Base-by-base conservation (phyloP, 148 eudicot species). In the Camellia lanceoleosa region DNA sequence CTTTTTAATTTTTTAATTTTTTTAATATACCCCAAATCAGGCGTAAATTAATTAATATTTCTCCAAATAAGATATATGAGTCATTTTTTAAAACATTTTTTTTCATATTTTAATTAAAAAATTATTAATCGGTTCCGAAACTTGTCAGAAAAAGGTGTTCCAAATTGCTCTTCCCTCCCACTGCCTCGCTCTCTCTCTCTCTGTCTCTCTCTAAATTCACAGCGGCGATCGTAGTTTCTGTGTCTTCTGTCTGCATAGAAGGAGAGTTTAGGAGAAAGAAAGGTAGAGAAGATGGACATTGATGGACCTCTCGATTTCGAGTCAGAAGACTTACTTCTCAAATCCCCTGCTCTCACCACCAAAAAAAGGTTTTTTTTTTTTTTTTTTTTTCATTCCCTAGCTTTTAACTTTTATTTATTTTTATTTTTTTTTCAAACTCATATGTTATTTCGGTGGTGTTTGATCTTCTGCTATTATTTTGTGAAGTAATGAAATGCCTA, bases 231-330 rank as follows among this genome's bases (percentile, higher is more conserved):
- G 11, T 19, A 23, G 65, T 18, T 44, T 65, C 38, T 30, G 38
- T 16, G 41, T 59, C 44, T 71, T 30, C 3, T 16, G 19, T 5
- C 23, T 62, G n/a, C 1, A 19, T 6, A 10, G 74, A n/a, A 13
- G 19, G 18, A 69, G 13, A 42, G 20, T 44, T 10, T 16, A 1
- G 42, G 75, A 68, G n/a, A 47, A 76, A 56, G 67, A 65, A 72
- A 54, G 11, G 41, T 42, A 9, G 67, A 9, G 67, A 30, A 63
- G 79, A 73, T 70, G 72, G 81, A 81, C 52, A 71, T 78, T 44
- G 88, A 82, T 30, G 91, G 83, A 2, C 87, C 78, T 7, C 65
- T 91, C 13, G 90, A 85, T 73, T 89, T 88, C 59, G 94, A 91
- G 23, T 52, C 76, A 2, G 92, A 90, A 62, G 89, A 84, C 61